phyloP scores from a whole-genome alignment of 2,329 filamentous ascomycete species.

The Fusarium globosum region DNA sequence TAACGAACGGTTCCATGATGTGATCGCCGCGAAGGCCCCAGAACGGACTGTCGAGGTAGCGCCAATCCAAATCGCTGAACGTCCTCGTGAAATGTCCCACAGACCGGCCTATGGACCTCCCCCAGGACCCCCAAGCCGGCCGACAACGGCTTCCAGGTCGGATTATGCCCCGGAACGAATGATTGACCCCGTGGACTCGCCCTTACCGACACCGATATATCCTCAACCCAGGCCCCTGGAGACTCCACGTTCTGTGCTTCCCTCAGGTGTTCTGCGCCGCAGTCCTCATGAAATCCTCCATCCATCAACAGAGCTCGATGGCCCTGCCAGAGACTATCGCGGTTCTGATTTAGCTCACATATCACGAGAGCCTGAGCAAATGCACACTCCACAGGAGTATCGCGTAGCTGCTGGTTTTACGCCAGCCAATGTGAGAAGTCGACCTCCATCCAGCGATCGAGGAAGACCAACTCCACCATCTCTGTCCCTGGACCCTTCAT shows the following conservation, averaged over 20 bases:
- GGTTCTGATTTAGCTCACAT: constrained; percentile 22
- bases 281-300: constrained; percentile 32
- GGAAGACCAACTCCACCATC: constrained; percentile 47
- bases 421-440: constrained; percentile 46
- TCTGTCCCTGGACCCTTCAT: constrained; percentile 43
- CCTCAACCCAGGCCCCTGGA: constrained; percentile 18
- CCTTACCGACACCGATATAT: constrained; percentile 12
- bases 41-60: constrained; percentile 16
- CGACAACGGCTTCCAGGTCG: constrained; percentile 14
- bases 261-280: constrained; percentile 22
- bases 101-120: constrained; percentile 3
- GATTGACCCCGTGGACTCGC: constrained; percentile 26
- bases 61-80: constrained; percentile 4
- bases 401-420: constrained; percentile 46
- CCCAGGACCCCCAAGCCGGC: neutral
- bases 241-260: constrained; percentile 23
- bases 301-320: constrained; percentile 37
- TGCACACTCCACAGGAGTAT: constrained; percentile 44
- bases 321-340: constrained; percentile 24
- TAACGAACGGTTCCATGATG: constrained; percentile 10
- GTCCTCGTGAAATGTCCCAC: constrained; percentile 1
- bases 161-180: constrained; percentile 37
- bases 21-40: neutral
- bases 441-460: constrained; percentile 42
- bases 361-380: constrained; percentile 41